Base-by-base conservation (phyloP, 345 rosid species). In the Sisymbrium altissimum region DNA sequence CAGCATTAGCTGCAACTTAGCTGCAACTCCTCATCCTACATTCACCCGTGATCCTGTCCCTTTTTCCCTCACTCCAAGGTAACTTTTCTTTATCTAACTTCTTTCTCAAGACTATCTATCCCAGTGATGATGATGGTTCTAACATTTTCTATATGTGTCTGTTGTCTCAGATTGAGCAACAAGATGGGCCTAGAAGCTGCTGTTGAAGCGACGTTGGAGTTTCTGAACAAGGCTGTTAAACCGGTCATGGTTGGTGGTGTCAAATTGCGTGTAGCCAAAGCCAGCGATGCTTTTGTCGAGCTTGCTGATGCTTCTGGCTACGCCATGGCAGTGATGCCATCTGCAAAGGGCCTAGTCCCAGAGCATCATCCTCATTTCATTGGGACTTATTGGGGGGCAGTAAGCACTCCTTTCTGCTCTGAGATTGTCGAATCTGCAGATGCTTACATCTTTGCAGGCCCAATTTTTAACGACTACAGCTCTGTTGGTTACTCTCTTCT, bases 371-470 rank as follows among this genome's bases (percentile, higher is more conserved):
- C 85, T 18, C 87, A 72, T 27, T 87, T 85, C 75, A 72, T 85
- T 5, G 89, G 92, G 0, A 85, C 85, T 14, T 85, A 87, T 30
- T 85, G 89, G 92, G 92, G 92, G 39, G 78, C 75, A 0, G 81
- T 84, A 0, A 77, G 92, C 71, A 81, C 85, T 0, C 78, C 84
- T 3, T 87, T 81, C 73, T 87, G 87, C 23, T 62, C 78, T 2
- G 86, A 83, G 80, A 85, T 87, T 48, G 87, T 87, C 2, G 92
- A 85, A 66, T 83, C 88, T 21, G 86, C 89, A 0, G 92, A 87
- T 71, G 89, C 84, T 0, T 87, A 84, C 70, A 63, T 87, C 36
- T 85, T 87, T 10, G 85, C 81, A 0, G 86, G 92, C 7, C 92
- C 88, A 12, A 80, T 84, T 46, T 87, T 87, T 46, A 81, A 84